Evolutionary conservation across 2,329 filamentous ascomycete genomes (phyloP).

Genomic region (Helotiales sp.): DNA sequence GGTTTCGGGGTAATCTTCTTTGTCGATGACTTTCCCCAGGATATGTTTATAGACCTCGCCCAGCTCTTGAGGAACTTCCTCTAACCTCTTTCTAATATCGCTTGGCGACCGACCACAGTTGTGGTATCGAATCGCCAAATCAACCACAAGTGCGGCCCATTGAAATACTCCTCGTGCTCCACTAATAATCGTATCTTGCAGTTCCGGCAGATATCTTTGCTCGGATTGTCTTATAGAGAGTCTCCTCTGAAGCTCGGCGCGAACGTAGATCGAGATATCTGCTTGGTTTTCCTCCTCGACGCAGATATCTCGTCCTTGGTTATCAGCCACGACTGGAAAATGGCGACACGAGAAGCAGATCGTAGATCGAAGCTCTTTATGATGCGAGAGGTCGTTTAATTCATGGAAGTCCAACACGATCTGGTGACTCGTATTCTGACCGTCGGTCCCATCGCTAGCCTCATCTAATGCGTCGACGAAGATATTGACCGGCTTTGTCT

Average conservation of each 20-base stretch:
- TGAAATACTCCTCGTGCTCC: not conserved
- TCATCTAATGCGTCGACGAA: not conserved
- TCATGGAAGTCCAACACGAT: not conserved
- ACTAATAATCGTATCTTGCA: not conserved
- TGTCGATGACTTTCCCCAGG: not conserved
- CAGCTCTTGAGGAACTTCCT: not conserved
- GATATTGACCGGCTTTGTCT: not conserved
- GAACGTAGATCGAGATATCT: conserved; percentile 20
- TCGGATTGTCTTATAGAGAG: not conserved
- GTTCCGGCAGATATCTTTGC: not conserved
- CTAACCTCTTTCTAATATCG: not conserved
- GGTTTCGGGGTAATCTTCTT: not conserved
- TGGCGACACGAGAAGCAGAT: not conserved
- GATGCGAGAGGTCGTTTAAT: not conserved
- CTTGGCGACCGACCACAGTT: not conserved
- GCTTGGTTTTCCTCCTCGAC: conserved; percentile 25
- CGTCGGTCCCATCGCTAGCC: not conserved
- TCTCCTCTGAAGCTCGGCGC: conserved; percentile 2
- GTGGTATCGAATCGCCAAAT: not conserved
- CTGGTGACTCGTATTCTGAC: not conserved
- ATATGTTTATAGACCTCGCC: not conserved
- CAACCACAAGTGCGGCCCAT: not conserved
- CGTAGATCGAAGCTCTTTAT: not conserved
- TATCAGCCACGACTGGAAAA: not conserved
- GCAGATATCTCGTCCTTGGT: conserved; percentile 11